Evolutionary conservation across 129 eudicot genomes (phyloP).

Genomic region (Ambrosia trifida): DNA sequence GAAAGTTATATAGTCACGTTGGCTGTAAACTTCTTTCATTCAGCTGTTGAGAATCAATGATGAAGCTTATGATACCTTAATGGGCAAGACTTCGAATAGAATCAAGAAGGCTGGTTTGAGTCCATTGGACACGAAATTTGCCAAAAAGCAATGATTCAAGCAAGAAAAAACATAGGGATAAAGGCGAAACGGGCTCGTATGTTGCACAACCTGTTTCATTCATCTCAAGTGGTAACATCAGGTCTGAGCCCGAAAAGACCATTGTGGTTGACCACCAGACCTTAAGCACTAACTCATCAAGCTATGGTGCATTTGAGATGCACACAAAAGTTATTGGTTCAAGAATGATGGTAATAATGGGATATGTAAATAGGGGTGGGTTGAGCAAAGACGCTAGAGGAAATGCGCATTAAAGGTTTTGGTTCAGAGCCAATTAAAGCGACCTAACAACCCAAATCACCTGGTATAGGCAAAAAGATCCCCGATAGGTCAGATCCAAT

Average conservation of each 20-base stretch:
- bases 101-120: slow-evolving; percentile 31
- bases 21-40: slow-evolving; percentile 13
- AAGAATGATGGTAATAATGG: slow-evolving; percentile 93
- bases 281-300: slow-evolving; percentile 33
- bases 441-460: slow-evolving; percentile 92
- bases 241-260: slow-evolving; percentile 41
- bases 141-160: slow-evolving; percentile 41
- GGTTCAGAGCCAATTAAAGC: slow-evolving; percentile 71
- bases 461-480: slow-evolving; percentile 71
- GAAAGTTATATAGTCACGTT: not conserved
- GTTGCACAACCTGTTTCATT: slow-evolving; percentile 79
- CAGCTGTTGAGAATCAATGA: slow-evolving; percentile 75
- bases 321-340: slow-evolving; percentile 95
- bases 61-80: slow-evolving; percentile 40
- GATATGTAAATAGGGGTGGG: slow-evolving; percentile 63
- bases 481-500: slow-evolving; percentile 45
- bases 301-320: slow-evolving; percentile 82
- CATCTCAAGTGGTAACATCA: slow-evolving; percentile 75
- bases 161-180: slow-evolving; percentile 42
- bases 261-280: slow-evolving; percentile 24
- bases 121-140: slow-evolving; percentile 29
- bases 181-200: slow-evolving; percentile 52
- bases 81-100: slow-evolving; percentile 25
- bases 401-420: slow-evolving; percentile 1
- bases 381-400: slow-evolving; percentile 86